Evolutionary conservation across 176 grass and related monocot species (phyloP).

Genomic region (Stipa capillata): DNA sequence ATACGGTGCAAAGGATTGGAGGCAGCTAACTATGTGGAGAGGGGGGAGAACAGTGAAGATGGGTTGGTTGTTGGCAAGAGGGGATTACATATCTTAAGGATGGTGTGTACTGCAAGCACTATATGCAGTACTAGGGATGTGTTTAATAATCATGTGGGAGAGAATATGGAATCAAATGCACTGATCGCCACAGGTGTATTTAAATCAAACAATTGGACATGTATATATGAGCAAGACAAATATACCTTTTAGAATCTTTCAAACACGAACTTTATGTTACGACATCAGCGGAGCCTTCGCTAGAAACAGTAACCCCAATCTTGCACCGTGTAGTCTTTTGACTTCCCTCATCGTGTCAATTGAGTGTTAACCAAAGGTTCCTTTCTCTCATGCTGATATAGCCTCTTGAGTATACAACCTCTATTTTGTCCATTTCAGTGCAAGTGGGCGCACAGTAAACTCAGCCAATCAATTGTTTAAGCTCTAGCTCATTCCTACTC

Average conservation of each 20-base stretch:
- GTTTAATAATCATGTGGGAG: constrained; percentile 9
- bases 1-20: constrained; percentile 1
- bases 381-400: no score
- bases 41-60: not conserved
- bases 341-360: no score
- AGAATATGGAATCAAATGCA: constrained; percentile 45
- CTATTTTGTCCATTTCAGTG: no score
- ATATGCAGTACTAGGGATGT: constrained; percentile 1
- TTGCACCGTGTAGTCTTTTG: no score
- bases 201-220: not conserved
- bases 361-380: no score
- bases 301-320: no score
- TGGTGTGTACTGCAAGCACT: not conserved
- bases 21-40: no score
- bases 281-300: not conserved
- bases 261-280: not conserved
- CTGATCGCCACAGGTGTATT: not conserved
- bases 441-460: no score
- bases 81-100: not conserved
- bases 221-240: constrained; percentile 11
- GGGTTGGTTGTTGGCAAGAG: not conserved
- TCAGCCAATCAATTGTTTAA: no score
- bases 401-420: no score
- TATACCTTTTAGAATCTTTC: constrained; percentile 2
- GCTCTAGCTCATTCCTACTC: no score